A percentile compares a stretch with the other conserved stretches of the same genome.
Evolutionary conservation across 2,329 filamentous ascomycete genomes (phyloP).

Genomic region (Fusarium heterosporum): DNA sequence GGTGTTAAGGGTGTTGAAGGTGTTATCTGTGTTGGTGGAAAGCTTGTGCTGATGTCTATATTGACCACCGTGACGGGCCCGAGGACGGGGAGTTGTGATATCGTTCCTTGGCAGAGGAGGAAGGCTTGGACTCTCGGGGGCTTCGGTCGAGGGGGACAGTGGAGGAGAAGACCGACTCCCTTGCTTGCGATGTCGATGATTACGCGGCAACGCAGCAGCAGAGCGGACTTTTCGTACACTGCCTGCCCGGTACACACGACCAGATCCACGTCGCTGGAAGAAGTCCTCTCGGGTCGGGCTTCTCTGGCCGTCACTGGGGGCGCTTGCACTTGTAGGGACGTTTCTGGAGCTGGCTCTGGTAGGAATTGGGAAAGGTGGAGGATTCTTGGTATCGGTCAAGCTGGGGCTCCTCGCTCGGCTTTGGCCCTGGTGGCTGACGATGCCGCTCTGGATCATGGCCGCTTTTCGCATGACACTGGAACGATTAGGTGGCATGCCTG

Average conservation of each 20-base stretch:
- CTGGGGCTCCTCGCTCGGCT: slow-evolving; percentile 74
- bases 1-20: slow-evolving; percentile 54
- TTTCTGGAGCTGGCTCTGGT: slow-evolving; percentile 87
- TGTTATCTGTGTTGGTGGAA: slow-evolving; percentile 70
- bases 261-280: slow-evolving; percentile 65
- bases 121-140: slow-evolving; percentile 76
- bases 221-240: slow-evolving; percentile 88
- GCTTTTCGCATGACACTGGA: slow-evolving; percentile 78
- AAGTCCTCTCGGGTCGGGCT: slow-evolving; percentile 77
- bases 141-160: slow-evolving; percentile 74
- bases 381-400: slow-evolving; percentile 68
- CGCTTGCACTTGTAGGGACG: slow-evolving; percentile 73
- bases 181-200: slow-evolving; percentile 61
- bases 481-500: slow-evolving; percentile 55
- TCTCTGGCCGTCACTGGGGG: slow-evolving; percentile 76
- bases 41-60: slow-evolving; percentile 68
- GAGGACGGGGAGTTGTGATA: slow-evolving; percentile 70
- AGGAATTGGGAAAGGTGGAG: slow-evolving; percentile 94
- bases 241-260: slow-evolving; percentile 64
- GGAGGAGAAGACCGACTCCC: slow-evolving; percentile 72
- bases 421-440: slow-evolving; percentile 73
- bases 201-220: slow-evolving; percentile 75
- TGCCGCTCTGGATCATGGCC: slow-evolving; percentile 83
- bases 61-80: slow-evolving; percentile 54
- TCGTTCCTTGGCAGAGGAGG: slow-evolving; percentile 80